Base-by-base conservation (phyloP, 1,284 basidiomycete species). In the Singerocomus inundabilis region DNA sequence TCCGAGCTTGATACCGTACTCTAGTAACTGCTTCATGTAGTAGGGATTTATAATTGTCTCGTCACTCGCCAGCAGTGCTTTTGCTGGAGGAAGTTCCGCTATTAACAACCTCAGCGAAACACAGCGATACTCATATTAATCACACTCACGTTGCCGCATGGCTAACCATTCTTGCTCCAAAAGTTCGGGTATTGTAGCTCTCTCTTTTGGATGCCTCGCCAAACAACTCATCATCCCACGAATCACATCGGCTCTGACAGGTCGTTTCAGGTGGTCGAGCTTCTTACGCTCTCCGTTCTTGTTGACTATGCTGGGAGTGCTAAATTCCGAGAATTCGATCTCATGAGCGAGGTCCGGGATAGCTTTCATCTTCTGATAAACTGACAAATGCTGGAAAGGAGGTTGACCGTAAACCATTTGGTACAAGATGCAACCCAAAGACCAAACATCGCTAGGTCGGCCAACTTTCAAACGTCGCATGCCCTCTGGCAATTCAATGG, bases 331-430 rank as follows among this genome's bases (percentile, higher is more conserved):
- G 64, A 85, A 96, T 10, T 86, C 81, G 55, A 96, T 94, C 28
- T 74, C 69, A 59, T 91, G 77, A 5, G 73, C 70, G 7, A 76
- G 72, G 68, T 93, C 88, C 5, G 91, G 88, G 54, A 96, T 96
- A 7, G 86, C 87, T 57, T 86, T 86, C 82, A 95, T 88, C 72
- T 94, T 95, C 59, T 90, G 88, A 49, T 86, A 85, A 32, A 93
- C 80, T 0, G 81, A 79, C 21, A 96, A 79, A 56, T 88, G 83
- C 36, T 93, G 86, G 75, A 99, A 99, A 1, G 97, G 96, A 0
- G 94, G 90, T 18, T 84, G 82, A 10, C 94, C 93, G 65, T 98
- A 99, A 12, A 98, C 82, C 94, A 99, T 98, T 68, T 88, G 96
- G 72, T 98, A 98, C 25, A 99, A 78, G 60, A 99, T 99, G 68